Base-by-base conservation (phyloP, 257 asterid species). In the Euphrasia confusa region DNA sequence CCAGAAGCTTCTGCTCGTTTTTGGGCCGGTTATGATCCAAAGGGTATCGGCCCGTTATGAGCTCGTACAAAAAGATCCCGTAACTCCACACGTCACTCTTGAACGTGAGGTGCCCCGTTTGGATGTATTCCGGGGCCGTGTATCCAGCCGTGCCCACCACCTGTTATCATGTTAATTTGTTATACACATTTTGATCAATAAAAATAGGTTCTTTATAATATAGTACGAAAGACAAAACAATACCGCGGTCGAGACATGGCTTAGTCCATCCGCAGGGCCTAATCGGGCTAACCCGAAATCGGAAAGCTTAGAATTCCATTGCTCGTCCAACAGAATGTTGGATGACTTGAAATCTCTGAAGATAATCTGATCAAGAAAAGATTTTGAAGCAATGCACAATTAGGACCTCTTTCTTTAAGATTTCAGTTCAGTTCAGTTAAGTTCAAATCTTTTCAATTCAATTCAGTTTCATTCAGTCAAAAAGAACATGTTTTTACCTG, bases 21-120 rank as follows among this genome's bases (percentile, higher is more conserved):
- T 81, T 86, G 13, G 97, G 99, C 10, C 83, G 82, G 50, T 86
- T 89, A 30, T 86, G 78, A 71, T 92, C 97, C 50, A 83, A 40
- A 3, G 97, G 97, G 45, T 96, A 88, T 49, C 97, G 70, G 9
- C 99, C 99, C 0, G 95, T 89, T 30, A 92, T 89, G 65, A 92
- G 95, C 64, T 92, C 97, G 62, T 92, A 89, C 7, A 92, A 91
- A 59, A 92, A 89, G 68, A 92, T 75, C 5, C 98, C 98, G 64
- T 89, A 92, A 63, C 97, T 89, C 99, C 97, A 92, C 3, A 92
- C 88, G 3, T 92, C 99, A 60, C 95, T 89, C 76, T 89, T 92
- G 56, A 79, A 75, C 32, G 97, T 89, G 4, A 92, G 94, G 28
- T 89, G 91, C 5, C 99, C 99, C 0, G 99, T 89, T 45, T 84